Evolutionary conservation across 805 yeast species (phyloP).

Genomic region (Lipomyces lipofer): DNA sequence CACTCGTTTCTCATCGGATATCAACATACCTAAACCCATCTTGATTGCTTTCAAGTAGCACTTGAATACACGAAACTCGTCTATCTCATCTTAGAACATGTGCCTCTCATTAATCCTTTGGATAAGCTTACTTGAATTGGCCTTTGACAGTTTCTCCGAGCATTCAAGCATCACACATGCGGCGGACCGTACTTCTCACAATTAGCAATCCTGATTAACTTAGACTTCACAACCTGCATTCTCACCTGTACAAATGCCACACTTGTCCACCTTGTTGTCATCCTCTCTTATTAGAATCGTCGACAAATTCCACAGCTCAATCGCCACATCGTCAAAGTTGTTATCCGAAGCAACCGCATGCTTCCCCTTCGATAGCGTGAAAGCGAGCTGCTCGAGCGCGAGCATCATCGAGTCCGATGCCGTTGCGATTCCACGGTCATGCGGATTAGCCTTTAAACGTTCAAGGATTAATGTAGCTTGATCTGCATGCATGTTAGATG

Average conservation of each 20-base stretch:
- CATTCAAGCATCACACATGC: constrained; percentile 25
- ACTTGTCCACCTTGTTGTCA: constrained; percentile 1
- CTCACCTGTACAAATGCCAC: background rate
- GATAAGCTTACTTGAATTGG: background rate
- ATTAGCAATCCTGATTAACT: background rate
- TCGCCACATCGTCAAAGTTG: constrained; percentile 8
- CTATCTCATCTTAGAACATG: background rate
- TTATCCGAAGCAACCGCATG: background rate
- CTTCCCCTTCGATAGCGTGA: constrained; percentile 8
- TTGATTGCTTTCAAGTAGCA: constrained; percentile 19
- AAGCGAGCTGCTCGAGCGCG: constrained; percentile 16
- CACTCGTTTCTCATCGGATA: too few species aligned
- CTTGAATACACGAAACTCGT: constrained; percentile 12
- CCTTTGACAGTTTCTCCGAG: constrained; percentile 9
- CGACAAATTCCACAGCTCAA: constrained; percentile 21
- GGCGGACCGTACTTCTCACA: constrained; percentile 12
- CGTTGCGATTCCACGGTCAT: constrained; percentile 7
- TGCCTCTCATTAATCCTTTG: too few species aligned
- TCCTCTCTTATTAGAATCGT: constrained; percentile 9
- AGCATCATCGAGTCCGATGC: constrained; percentile 8
- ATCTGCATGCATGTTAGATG: background rate
- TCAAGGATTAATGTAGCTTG: background rate
- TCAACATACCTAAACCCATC: constrained; percentile 13
- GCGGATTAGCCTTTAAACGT: background rate
- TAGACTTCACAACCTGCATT: background rate